A percentile compares a stretch with the other conserved stretches of the same genome.
Conservation (phyloP, 352 stramenopile species). For the Pythium inflatum region DNA sequence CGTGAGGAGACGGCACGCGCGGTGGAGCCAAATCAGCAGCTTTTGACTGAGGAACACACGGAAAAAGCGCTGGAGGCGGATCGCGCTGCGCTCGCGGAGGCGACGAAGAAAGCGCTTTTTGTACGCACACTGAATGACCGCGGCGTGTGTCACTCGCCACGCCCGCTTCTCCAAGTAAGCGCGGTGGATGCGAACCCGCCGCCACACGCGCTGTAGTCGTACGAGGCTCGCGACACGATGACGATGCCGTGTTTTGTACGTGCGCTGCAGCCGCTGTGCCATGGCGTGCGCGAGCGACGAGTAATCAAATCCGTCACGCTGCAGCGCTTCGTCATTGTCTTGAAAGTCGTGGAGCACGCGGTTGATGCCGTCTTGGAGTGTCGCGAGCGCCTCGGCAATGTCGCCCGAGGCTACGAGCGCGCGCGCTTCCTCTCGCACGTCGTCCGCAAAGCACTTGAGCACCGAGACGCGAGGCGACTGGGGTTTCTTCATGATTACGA, state of each 20-base stretch:
- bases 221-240: constrained; percentile 32
- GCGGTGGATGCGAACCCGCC: constrained; percentile 27
- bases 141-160: constrained; percentile 35
- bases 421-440: constrained; percentile 30
- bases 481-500: no score
- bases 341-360: constrained; percentile 48
- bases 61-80: constrained; percentile 50
- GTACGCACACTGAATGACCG: constrained; percentile 44
- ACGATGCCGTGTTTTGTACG: constrained; percentile 41
- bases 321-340: constrained; percentile 39
- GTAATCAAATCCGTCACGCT: constrained; percentile 47
- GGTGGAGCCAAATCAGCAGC: constrained; percentile 40
- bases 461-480: no score
- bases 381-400: constrained; percentile 45
- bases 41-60: constrained; percentile 47
- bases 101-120: constrained; percentile 28
- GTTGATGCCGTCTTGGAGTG: constrained; percentile 52
- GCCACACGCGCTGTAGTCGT: constrained; percentile 49
- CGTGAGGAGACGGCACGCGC: constrained; percentile 39
- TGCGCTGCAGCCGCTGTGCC: constrained; percentile 42
- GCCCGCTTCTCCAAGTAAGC: background rate
- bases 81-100: constrained; percentile 27
- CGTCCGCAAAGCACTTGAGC: constrained; percentile 23
- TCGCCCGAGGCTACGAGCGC: constrained; percentile 30
- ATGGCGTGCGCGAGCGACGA: constrained; percentile 43